A percentile compares a stretch with the other conserved stretches of the same genome.
phyloP scores from a whole-genome alignment of 805 yeast species.

The Kodamaea laetipori region DNA sequence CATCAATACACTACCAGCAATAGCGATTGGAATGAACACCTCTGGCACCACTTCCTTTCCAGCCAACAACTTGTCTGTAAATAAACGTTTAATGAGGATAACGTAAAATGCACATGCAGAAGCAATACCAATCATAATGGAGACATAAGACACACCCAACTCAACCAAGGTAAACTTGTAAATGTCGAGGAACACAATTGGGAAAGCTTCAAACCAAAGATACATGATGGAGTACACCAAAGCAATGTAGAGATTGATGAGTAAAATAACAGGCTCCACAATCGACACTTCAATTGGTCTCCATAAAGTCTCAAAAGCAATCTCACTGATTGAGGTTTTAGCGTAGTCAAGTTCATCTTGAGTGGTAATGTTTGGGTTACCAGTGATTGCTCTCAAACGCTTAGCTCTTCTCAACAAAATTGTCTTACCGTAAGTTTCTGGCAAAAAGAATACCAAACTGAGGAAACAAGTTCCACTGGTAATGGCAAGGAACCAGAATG shows the following conservation, averaged over 20 bases:
- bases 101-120: slow-evolving; percentile 17
- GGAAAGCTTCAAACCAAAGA: slow-evolving; percentile 63
- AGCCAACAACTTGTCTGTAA: slow-evolving; percentile 16
- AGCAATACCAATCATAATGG: slow-evolving; percentile 48
- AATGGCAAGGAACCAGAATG: slow-evolving; percentile 53
- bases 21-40: slow-evolving; percentile 23
- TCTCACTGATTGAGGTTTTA: slow-evolving; percentile 17
- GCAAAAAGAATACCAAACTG: slow-evolving; percentile 38
- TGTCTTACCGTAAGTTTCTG: slow-evolving; percentile 51
- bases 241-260: slow-evolving; percentile 54
- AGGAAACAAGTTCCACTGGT: slow-evolving; percentile 40
- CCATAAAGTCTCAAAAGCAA: slow-evolving; percentile 38
- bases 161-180: slow-evolving; percentile 51
- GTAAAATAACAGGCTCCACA: slow-evolving; percentile 57
- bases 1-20: slow-evolving; percentile 24
- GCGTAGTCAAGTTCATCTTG: slow-evolving; percentile 39
- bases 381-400: slow-evolving; percentile 50
- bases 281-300: slow-evolving; percentile 53
- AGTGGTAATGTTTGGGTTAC: slow-evolving; percentile 46
- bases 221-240: slow-evolving; percentile 55
- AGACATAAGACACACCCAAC: slow-evolving; percentile 49
- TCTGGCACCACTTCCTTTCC: slow-evolving; percentile 20
- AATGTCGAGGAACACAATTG: slow-evolving; percentile 50
- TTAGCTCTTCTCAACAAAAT: slow-evolving; percentile 49
- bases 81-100: slow-evolving; percentile 12